Evolutionary conservation across 495 filamentous ascomycete genomes (phyloP).

Genomic region (Hypoxylon rickii): DNA sequence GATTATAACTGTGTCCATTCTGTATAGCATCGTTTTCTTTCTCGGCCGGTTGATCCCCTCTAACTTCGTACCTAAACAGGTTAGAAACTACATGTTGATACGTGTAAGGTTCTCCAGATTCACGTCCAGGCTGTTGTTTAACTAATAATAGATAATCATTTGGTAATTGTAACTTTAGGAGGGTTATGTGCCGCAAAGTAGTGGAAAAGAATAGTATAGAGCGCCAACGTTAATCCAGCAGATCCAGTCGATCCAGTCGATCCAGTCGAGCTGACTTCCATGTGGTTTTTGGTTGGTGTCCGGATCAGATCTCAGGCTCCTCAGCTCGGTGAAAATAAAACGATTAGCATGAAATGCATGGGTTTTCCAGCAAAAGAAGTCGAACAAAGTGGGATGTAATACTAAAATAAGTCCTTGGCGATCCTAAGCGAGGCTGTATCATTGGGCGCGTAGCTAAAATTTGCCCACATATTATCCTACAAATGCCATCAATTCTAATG

Average conservation of each 20-base stretch:
- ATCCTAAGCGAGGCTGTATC: neutral
- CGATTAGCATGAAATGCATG: conserved; percentile 5
- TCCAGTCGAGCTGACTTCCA: too few relatives aligned
- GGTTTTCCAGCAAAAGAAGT: conserved; percentile 9
- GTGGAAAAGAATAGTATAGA: neutral
- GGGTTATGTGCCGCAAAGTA: neutral
- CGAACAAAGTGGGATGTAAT: neutral
- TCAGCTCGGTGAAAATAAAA: conserved; percentile 28
- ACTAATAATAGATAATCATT: neutral
- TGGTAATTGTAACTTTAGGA: neutral
- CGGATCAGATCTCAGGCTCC: neutral
- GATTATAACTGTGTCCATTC: too few relatives aligned
- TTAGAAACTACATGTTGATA: too few relatives aligned
- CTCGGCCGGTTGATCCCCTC: too few relatives aligned
- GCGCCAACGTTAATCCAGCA: neutral
- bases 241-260: neutral
- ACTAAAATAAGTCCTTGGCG: conserved; percentile 6
- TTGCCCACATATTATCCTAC: too few relatives aligned
- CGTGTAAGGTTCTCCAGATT: too few relatives aligned
- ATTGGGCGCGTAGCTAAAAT: conserved; percentile 11
- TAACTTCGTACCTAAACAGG: too few relatives aligned
- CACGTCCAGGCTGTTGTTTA: too few relatives aligned
- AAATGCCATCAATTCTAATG: too few relatives aligned
- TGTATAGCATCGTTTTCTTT: too few relatives aligned
- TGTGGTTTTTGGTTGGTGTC: too few relatives aligned